These are phyloP conservation scores for Cardamine occulta DNA, from an alignment of 345 rosid species.

Conservation along the genomic window DNA sequence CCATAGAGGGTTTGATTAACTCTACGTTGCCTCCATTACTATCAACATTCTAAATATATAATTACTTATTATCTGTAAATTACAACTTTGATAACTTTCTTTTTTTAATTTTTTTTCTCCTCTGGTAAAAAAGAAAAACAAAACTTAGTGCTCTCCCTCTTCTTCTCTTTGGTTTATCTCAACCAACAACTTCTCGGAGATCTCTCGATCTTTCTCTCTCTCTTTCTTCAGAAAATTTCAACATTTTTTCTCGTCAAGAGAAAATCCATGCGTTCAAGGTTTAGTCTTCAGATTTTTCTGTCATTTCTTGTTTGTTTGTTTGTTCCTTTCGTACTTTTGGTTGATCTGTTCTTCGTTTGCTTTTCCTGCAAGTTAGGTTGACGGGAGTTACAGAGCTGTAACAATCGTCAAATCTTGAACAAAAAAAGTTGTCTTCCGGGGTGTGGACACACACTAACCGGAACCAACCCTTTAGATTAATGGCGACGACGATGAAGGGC, in stretches of 20 bases:
- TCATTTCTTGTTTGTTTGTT: neutral
- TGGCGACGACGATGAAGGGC: constrained; percentile 67
- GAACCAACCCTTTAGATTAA: constrained; percentile 33
- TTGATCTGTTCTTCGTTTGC: constrained; percentile 22
- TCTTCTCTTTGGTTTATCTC: constrained; percentile 39
- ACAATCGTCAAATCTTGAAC: constrained; percentile 34
- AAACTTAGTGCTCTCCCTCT: constrained; percentile 51
- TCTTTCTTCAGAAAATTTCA: constrained; percentile 10
- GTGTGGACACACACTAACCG: constrained; percentile 39
- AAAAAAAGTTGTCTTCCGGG: constrained; percentile 38
- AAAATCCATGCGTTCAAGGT: constrained; percentile 40
- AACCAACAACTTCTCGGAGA: constrained; percentile 33
- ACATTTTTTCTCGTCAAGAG: constrained; percentile 32
- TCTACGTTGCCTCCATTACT: constrained; percentile 47
- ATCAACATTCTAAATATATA: constrained; percentile 34
- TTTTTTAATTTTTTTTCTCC: neutral
- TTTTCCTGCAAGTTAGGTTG: constrained; percentile 37
- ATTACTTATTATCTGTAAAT: constrained; percentile 33
- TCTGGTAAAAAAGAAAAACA: constrained; percentile 22
- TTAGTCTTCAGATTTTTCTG: constrained; percentile 8
- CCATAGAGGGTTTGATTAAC: constrained; percentile 35
- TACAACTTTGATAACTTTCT: constrained; percentile 15
- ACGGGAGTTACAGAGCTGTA: neutral
- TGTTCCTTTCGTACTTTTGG: neutral
- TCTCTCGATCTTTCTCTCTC: constrained; percentile 23